Conservation (phyloP, 805 yeast genomes). For the Saturnispora mendoncae region DNA sequence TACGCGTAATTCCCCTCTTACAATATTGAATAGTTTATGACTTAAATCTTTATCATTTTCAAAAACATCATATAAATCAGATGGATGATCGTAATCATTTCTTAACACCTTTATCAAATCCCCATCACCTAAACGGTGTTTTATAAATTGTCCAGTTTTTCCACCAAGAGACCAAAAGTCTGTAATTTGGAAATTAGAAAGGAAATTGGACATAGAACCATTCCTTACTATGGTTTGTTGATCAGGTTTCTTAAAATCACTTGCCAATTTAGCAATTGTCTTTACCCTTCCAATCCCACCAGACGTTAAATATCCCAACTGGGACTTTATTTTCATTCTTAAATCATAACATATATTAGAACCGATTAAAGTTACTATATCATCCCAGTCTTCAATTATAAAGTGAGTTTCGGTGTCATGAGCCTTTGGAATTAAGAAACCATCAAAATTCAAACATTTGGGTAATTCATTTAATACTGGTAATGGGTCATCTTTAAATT, state of each 20-base stretch:
- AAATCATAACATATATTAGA: slow-evolving; percentile 48
- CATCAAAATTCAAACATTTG: slow-evolving; percentile 23
- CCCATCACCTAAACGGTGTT: slow-evolving; percentile 33
- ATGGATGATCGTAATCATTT: slow-evolving; percentile 33
- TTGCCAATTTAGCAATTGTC: slow-evolving; percentile 77
- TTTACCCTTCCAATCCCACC: slow-evolving; percentile 79
- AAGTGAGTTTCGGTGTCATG: slow-evolving; percentile 10
- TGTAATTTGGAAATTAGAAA: slow-evolving; percentile 51
- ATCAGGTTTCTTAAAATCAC: slow-evolving; percentile 78
- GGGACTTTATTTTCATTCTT: slow-evolving; percentile 42
- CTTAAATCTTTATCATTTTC: slow-evolving; percentile 43
- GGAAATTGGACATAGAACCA: slow-evolving; percentile 39
- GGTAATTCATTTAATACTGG: slow-evolving; percentile 37
- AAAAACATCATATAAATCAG: slow-evolving; percentile 28
- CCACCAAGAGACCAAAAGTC: slow-evolving; percentile 94
- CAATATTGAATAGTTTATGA: slow-evolving; percentile 46
- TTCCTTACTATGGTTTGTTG: slow-evolving; percentile 69
- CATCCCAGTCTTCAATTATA: slow-evolving; percentile 64
- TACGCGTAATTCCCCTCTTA: slow-evolving; percentile 52
- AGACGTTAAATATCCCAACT: slow-evolving; percentile 76
- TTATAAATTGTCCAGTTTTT: slow-evolving; percentile 58
- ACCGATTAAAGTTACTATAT: slow-evolving; percentile 58
- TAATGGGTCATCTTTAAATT: slow-evolving; percentile 21
- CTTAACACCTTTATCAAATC: slow-evolving; percentile 40
- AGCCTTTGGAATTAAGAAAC: slow-evolving; percentile 21